Conservation (phyloP, 2,329 filamentous ascomycete species). For the Biscogniauxia marginata region DNA sequence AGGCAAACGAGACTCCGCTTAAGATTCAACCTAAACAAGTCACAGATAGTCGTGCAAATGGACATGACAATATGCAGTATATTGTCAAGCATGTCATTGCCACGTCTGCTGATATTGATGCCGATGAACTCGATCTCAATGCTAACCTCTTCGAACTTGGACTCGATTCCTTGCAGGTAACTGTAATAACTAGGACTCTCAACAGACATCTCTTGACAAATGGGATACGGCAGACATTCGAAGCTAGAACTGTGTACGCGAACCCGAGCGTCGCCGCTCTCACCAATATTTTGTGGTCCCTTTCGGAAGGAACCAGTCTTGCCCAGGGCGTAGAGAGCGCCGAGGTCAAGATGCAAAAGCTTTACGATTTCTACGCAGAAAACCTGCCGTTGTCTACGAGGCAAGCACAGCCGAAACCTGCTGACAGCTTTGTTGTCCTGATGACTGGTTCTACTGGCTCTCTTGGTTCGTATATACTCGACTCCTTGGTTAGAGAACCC, state of each 20-base stretch:
- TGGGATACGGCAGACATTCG: constrained; percentile 4
- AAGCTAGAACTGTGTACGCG: constrained; percentile 10
- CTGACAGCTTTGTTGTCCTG: constrained; percentile 9
- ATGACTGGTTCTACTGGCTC: constrained; percentile 26
- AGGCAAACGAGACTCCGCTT: constrained; percentile 2
- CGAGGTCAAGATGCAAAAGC: constrained; percentile 12
- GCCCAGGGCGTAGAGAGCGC: neutral
- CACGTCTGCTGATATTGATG: constrained; percentile 12
- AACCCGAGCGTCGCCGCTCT: constrained; percentile 17
- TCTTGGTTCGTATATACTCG: constrained; percentile 22
- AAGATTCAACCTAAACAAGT: neutral
- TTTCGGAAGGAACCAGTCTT: constrained; percentile 1
- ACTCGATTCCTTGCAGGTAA: constrained; percentile 23
- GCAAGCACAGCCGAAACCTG: neutral
- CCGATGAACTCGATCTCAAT: constrained; percentile 1
- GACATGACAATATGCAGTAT: constrained; percentile 1
- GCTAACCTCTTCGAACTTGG: constrained; percentile 21
- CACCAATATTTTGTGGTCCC: constrained; percentile 5
- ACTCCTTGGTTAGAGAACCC: constrained; percentile 9
- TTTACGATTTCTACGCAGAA: constrained; percentile 7
- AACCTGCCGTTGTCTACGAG: constrained; percentile 13
- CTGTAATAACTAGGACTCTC: constrained; percentile 5
- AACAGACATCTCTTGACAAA: constrained; percentile 7
- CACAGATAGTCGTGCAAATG: neutral
- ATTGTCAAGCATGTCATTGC: constrained; percentile 11